Conservation (phyloP, 73 alveolate species). For the Tetrahymena thermophila region DNA sequence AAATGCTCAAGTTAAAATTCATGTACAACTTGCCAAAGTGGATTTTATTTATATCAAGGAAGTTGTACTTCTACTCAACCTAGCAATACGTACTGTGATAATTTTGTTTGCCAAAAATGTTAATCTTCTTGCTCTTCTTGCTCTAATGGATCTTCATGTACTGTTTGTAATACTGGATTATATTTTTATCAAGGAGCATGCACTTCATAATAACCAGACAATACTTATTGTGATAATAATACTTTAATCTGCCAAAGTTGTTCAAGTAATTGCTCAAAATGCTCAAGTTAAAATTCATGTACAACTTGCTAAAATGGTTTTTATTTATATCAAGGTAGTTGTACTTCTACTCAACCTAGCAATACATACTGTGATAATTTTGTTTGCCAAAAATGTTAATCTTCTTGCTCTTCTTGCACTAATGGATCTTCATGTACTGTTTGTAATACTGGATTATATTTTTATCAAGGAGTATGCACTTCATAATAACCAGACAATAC, state of each 20-base stretch:
- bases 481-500: not conserved
- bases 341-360: not conserved
- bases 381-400: not conserved
- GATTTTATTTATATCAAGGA: not conserved
- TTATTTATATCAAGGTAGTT: not conserved
- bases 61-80: not conserved
- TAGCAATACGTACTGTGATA: not conserved
- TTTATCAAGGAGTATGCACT: not conserved
- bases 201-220: no score
- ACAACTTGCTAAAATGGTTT: not conserved
- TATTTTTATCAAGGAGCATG: no score
- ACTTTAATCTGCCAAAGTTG: no score
- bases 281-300: not conserved
- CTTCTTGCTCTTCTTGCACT: no score
- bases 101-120: not conserved
- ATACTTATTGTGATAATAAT: no score
- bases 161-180: no score
- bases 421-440: not conserved
- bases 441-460: not conserved
- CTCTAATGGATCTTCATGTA: no score
- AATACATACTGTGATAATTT: not conserved
- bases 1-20: not conserved
- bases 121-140: not conserved
- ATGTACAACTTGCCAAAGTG: not conserved
- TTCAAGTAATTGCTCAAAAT: not conserved